phyloP scores from a whole-genome alignment of 139 green algal species.

The Chlorella sp. region DNA sequence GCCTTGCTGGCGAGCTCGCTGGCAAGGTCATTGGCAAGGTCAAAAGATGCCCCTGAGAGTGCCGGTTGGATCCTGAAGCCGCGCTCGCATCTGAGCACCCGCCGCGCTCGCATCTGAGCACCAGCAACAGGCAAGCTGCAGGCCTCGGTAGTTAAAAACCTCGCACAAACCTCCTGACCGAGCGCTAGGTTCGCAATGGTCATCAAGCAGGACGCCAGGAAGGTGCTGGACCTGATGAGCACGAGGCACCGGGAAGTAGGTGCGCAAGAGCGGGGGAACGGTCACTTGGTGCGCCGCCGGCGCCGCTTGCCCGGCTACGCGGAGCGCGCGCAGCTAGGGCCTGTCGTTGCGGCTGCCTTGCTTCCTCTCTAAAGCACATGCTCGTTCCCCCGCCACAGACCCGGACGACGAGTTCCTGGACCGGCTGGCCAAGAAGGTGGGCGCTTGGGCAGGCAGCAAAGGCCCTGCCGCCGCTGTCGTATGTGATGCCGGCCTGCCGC shows the following conservation, averaged over 20 bases:
- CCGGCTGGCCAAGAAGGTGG: slow-evolving; percentile 13
- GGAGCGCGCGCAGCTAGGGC: neutral
- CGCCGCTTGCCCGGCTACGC: neutral
- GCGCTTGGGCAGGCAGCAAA: neutral
- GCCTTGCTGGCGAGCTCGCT: too few relatives aligned
- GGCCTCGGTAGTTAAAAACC: neutral
- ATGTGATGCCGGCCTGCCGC: neutral
- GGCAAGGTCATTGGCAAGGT: too few relatives aligned
- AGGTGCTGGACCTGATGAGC: neutral
- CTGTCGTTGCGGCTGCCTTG: neutral
- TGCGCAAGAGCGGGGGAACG: neutral
- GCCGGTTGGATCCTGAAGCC: neutral
- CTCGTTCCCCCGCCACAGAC: neutral
- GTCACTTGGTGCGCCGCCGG: neutral
- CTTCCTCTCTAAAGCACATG: too few relatives aligned
- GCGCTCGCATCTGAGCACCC: neutral
- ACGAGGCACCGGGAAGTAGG: neutral
- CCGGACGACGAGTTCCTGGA: slow-evolving; percentile 20
- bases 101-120: neutral
- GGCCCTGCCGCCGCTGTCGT: neutral
- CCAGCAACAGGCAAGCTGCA: neutral
- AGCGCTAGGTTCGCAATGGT: neutral
- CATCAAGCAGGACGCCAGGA: neutral
- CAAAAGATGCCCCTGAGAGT: neutral
- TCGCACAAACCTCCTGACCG: too few relatives aligned